Percentiles rank a stretch among this genome's conserved stretches.
Conservation (phyloP, 2,329 filamentous ascomycete genomes). For the Clonostachys solani region DNA sequence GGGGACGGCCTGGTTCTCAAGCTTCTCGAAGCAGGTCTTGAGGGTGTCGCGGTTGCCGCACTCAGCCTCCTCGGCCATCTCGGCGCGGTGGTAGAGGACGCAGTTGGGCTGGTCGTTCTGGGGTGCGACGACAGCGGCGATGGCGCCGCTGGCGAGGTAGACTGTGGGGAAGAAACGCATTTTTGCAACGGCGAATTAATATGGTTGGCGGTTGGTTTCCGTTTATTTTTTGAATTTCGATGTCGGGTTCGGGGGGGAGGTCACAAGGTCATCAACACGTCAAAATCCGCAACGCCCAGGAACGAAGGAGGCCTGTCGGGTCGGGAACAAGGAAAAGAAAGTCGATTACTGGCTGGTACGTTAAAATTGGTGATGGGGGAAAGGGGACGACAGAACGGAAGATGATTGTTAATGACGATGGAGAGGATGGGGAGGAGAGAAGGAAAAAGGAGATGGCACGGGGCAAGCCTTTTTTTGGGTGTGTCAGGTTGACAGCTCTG, state of each 20-base stretch:
- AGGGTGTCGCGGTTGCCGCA: constrained; percentile 39
- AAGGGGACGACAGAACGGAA: not conserved
- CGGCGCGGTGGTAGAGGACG: constrained; percentile 26
- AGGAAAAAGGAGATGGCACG: not conserved
- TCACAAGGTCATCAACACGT: not conserved
- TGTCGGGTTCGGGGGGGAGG: not conserved
- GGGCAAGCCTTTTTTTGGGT: not conserved
- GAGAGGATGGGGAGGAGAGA: not conserved
- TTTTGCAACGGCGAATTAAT: constrained; percentile 3
- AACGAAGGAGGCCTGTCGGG: not conserved
- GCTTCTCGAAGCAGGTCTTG: constrained; percentile 32
- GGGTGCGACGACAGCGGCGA: constrained; percentile 19
- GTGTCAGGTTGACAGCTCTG: not conserved
- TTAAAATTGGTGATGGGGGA: not conserved
- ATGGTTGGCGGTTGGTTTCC: not conserved
- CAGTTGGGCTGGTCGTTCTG: constrained; percentile 22
- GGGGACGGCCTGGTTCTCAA: constrained; percentile 17
- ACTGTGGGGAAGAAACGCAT: constrained; percentile 25
- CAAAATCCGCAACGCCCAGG: too few species aligned
- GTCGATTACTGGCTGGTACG: not conserved
- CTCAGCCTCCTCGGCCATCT: constrained; percentile 31
- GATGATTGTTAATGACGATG: too few species aligned
- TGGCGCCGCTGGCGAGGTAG: constrained; percentile 24
- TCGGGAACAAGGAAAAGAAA: not conserved
- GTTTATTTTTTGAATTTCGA: not conserved